Conservation (phyloP, 2,329 filamentous ascomycete species). For the Alternaria consortialis region DNA sequence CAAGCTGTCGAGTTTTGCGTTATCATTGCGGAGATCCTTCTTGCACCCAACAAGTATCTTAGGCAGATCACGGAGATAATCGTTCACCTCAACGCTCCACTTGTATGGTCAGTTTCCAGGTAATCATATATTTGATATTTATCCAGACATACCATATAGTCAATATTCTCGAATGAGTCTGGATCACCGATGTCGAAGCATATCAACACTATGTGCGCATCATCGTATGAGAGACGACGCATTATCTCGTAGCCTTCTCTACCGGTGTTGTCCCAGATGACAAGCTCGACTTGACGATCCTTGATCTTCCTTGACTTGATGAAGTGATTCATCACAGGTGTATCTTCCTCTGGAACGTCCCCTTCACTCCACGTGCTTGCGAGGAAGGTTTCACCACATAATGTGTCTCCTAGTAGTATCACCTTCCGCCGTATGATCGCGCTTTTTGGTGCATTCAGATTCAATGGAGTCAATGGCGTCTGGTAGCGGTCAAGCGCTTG, state of each 20-base stretch:
- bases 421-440: conserved; percentile 11
- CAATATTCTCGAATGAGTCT: conserved; percentile 20
- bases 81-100: conserved; percentile 24
- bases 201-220: conserved; percentile 20
- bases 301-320: neutral
- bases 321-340: conserved; percentile 1
- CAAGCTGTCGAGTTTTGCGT: neutral
- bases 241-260: conserved; percentile 1
- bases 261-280: conserved; percentile 15
- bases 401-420: conserved; percentile 17
- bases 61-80: conserved; percentile 15
- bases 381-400: conserved; percentile 20
- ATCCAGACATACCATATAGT: conserved; percentile 14
- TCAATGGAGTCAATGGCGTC: neutral
- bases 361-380: conserved; percentile 9
- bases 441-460: neutral
- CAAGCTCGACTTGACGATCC: conserved; percentile 12
- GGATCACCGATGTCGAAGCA: conserved; percentile 25
- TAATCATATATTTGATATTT: neutral
- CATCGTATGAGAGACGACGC: conserved; percentile 8
- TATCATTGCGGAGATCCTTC: conserved; percentile 16
- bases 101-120: neutral
- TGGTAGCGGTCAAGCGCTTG: neutral
- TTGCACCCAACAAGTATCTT: conserved; percentile 30
- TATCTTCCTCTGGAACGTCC: neutral